phyloP scores from a whole-genome alignment of 202 grass and related monocot species.

The Carex sylvatica region DNA sequence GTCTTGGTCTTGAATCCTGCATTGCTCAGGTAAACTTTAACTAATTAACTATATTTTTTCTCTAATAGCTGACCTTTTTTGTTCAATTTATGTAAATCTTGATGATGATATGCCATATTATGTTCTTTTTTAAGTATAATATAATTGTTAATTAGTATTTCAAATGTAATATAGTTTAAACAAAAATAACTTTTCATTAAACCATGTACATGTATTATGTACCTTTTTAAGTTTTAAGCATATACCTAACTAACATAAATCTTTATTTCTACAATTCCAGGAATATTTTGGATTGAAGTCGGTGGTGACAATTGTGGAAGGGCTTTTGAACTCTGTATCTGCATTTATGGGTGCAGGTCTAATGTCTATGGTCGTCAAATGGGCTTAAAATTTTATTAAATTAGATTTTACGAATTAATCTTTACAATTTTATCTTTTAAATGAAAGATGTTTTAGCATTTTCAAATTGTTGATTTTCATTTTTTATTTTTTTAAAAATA shows the following conservation, averaged over 20 bases:
- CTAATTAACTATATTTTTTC: too few relatives aligned
- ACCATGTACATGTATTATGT: too few relatives aligned
- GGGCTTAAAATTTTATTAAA: not conserved
- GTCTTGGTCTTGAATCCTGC: conserved; percentile 69
- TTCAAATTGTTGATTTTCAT: not conserved
- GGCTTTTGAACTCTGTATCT: conserved; percentile 40
- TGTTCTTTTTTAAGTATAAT: too few relatives aligned
- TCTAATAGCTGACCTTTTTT: too few relatives aligned
- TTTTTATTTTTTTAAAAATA: not conserved
- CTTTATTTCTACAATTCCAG: conserved; percentile 19
- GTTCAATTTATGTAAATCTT: too few relatives aligned
- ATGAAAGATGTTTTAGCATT: not conserved
- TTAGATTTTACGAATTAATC: too few relatives aligned
- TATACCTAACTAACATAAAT: not conserved
- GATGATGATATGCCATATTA: too few relatives aligned
- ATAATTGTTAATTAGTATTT: not conserved
- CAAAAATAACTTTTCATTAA: not conserved
- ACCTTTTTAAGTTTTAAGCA: not conserved
- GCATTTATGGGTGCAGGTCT: conserved; percentile 46
- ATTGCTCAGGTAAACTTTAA: conserved; percentile 53
- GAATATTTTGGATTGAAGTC: conserved; percentile 46
- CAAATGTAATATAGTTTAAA: not conserved
- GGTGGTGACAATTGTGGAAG: conserved; percentile 45
- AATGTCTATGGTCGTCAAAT: conserved; percentile 77
- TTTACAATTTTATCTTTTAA: not conserved